These are phyloP conservation scores for Panaeolus papilionaceus DNA, from an alignment of 768 basidiomycete genomes.

Conservation along the genomic window DNA sequence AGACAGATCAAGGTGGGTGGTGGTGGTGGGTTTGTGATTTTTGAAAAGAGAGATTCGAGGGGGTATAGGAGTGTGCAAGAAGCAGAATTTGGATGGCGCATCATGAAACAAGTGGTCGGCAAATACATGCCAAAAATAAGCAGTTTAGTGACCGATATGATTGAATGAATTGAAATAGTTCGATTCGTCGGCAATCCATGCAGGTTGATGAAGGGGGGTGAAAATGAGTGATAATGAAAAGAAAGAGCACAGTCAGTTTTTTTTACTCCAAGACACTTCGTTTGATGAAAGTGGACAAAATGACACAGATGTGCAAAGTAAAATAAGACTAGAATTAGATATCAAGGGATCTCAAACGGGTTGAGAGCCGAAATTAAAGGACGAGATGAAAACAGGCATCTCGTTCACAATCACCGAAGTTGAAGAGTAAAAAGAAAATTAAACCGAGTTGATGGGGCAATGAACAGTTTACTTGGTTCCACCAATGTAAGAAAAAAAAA, in stretches of 20 bases:
- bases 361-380: not conserved
- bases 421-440: not conserved
- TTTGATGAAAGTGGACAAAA: constrained; percentile 1
- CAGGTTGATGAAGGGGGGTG: not conserved
- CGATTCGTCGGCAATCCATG: not conserved
- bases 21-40: not conserved
- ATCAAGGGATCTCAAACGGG: not conserved
- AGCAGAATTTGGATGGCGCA: not conserved
- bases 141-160: not conserved
- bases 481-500: not conserved
- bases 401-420: not conserved
- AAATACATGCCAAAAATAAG: constrained; percentile 1
- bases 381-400: not conserved
- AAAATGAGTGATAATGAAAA: not conserved
- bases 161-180: not conserved
- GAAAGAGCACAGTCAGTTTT: not conserved
- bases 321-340: not conserved
- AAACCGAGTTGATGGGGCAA: not conserved
- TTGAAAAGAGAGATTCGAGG: not conserved
- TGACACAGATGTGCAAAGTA: not conserved
- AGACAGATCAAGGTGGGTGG: not conserved
- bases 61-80: not conserved
- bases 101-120: not conserved
- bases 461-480: not conserved
- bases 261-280: constrained; percentile 7